Conservation (phyloP, 371 early-diverging fungal species). For the Mortierella sp. region DNA sequence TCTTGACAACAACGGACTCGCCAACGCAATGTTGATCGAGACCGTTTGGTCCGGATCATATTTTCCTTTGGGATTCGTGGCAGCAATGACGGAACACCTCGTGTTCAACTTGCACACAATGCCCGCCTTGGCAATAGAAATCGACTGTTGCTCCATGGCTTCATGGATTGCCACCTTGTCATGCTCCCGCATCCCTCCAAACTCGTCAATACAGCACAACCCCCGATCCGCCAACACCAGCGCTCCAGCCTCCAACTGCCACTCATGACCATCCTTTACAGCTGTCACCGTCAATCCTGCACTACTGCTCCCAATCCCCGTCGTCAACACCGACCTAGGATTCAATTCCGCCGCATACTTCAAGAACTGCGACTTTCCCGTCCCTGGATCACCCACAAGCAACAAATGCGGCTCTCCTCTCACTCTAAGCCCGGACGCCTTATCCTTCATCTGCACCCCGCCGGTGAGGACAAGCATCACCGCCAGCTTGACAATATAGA, state of each 20-base stretch:
- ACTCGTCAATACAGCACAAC: slow-evolving; percentile 87
- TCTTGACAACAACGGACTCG: slow-evolving; percentile 80
- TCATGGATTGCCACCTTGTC: slow-evolving; percentile 86
- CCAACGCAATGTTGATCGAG: slow-evolving; percentile 74
- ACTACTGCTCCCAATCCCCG: slow-evolving; percentile 84
- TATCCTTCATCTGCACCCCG: slow-evolving; percentile 65
- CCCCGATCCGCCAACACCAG: slow-evolving; percentile 83
- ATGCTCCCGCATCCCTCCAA: slow-evolving; percentile 79
- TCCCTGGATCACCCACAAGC: slow-evolving; percentile 90
- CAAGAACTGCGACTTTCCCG: slow-evolving; percentile 90
- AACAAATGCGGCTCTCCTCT: slow-evolving; percentile 86
- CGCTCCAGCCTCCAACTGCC: slow-evolving; percentile 86
- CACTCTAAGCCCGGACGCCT: slow-evolving; percentile 67
- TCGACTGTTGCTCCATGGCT: slow-evolving; percentile 90
- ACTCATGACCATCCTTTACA: slow-evolving; percentile 81
- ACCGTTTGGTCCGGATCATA: slow-evolving; percentile 72
- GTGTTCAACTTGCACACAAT: slow-evolving; percentile 86
- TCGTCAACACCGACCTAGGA: slow-evolving; percentile 81
- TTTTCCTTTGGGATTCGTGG: slow-evolving; percentile 83
- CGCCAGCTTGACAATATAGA: slow-evolving; percentile 74
- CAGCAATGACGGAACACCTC: slow-evolving; percentile 83
- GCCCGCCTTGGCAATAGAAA: slow-evolving; percentile 80
- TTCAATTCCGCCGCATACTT: slow-evolving; percentile 70
- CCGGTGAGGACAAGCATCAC: slow-evolving; percentile 75
- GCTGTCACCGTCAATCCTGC: slow-evolving; percentile 88